These are phyloP conservation scores for Saccharomycopsis hybrid DNA, from an alignment of 1,139 yeast genomes.

Conservation along the genomic window DNA sequence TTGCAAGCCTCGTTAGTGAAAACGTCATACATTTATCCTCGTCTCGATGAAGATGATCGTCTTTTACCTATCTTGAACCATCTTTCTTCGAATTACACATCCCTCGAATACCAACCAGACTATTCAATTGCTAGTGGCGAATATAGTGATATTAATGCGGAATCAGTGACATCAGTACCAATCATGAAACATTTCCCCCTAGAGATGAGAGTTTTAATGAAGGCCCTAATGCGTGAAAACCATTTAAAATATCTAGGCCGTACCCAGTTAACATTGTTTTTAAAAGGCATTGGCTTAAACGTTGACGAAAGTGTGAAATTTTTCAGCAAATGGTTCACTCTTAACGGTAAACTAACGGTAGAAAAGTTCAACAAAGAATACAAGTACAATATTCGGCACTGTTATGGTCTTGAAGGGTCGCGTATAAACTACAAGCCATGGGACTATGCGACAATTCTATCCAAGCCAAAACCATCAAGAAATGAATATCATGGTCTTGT, in stretches of 20 bases:
- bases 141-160: slow-evolving; percentile 52
- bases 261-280: slow-evolving; percentile 75
- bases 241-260: slow-evolving; percentile 83
- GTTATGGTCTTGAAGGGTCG: slow-evolving; percentile 88
- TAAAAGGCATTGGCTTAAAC: slow-evolving; percentile 82
- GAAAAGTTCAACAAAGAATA: slow-evolving; percentile 87
- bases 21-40: slow-evolving; percentile 75
- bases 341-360: slow-evolving; percentile 45
- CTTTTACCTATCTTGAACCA: slow-evolving; percentile 76
- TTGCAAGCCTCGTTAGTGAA: slow-evolving; percentile 49
- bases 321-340: slow-evolving; percentile 73
- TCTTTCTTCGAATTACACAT: slow-evolving; percentile 66
- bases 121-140: slow-evolving; percentile 26
- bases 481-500: slow-evolving; percentile 91
- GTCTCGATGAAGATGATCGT: slow-evolving; percentile 89
- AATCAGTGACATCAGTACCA: slow-evolving; percentile 49
- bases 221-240: slow-evolving; percentile 48
- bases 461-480: slow-evolving; percentile 60
- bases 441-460: slow-evolving; percentile 73
- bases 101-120: slow-evolving; percentile 46
- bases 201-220: slow-evolving; percentile 69
- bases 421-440: slow-evolving; percentile 79
- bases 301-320: slow-evolving; percentile 85
- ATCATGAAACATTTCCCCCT: slow-evolving; percentile 70
- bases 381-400: slow-evolving; percentile 78